These are phyloP conservation scores for Endotrypanum monterogeii DNA, from an alignment of 208 protist species.

Conservation along the genomic window DNA sequence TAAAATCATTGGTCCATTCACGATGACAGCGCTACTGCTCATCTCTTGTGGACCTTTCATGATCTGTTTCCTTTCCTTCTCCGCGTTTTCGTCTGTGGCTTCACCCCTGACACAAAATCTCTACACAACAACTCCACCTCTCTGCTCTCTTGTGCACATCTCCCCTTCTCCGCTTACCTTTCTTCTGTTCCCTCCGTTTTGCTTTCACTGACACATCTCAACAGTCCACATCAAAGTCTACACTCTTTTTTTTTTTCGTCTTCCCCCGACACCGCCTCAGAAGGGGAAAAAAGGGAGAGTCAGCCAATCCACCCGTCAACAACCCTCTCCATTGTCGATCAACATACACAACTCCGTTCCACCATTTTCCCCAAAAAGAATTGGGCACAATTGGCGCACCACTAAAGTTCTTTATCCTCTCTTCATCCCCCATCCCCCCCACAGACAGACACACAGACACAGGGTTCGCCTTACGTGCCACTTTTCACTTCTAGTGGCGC, in stretches of 20 bases:
- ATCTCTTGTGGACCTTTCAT: no score
- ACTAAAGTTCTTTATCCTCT: neutral
- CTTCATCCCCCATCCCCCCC: neutral
- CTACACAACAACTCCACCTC: neutral
- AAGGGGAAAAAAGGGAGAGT: neutral
- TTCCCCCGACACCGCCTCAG: neutral
- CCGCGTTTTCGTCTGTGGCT: neutral
- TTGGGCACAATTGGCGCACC: neutral
- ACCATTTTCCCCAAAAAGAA: neutral
- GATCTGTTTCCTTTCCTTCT: neutral
- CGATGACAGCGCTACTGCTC: neutral
- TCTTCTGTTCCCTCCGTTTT: neutral
- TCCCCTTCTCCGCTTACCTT: neutral
- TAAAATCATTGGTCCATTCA: neutral
- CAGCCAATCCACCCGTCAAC: no score
- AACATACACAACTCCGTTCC: neutral
- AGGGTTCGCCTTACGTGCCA: neutral
- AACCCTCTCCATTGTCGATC: neutral
- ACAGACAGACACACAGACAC: no score
- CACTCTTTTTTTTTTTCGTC: neutral
- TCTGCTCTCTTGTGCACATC: neutral
- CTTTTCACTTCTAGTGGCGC: constrained; percentile 1
- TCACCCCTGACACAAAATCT: neutral
- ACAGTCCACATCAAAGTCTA: constrained; percentile 4
- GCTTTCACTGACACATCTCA: neutral